These are phyloP conservation scores for Coelastrella sp. DNA, from an alignment of 139 green algal genomes.

Conservation along the genomic window DNA sequence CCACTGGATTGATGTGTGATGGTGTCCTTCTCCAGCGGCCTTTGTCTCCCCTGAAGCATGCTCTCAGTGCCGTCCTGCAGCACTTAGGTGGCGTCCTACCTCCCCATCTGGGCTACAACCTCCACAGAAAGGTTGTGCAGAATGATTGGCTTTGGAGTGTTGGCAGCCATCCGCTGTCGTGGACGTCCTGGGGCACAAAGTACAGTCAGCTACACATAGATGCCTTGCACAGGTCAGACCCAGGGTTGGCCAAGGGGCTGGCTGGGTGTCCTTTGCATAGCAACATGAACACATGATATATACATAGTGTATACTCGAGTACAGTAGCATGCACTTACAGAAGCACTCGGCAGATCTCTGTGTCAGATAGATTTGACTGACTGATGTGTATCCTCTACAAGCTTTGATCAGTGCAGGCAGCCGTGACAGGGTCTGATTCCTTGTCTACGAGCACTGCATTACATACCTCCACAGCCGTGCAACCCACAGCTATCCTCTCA, in stretches of 20 bases:
- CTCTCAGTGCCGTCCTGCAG: conserved; percentile 67
- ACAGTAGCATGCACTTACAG: too few relatives aligned
- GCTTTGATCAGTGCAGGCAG: too few relatives aligned
- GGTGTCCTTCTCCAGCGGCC: conserved; percentile 55
- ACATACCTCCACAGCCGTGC: too few relatives aligned
- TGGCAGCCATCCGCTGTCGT: conserved; percentile 62
- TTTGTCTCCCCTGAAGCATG: conserved; percentile 65
- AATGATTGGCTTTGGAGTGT: conserved; percentile 77
- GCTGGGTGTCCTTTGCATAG: background rate
- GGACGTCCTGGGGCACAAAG: conserved; percentile 49
- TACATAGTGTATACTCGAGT: too few relatives aligned
- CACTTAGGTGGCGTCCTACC: conserved; percentile 75
- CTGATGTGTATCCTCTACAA: too few relatives aligned
- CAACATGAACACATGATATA: too few relatives aligned
- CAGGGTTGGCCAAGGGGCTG: background rate
- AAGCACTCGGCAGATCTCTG: background rate
- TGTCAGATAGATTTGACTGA: too few relatives aligned
- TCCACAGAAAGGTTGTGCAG: conserved; percentile 38
- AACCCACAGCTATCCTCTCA: too few relatives aligned
- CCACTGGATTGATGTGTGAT: conserved; percentile 73
- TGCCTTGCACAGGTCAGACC: conserved; percentile 46
- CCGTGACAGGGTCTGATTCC: too few relatives aligned
- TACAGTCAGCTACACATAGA: conserved; percentile 60
- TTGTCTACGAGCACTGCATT: too few relatives aligned
- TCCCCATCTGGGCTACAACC: conserved; percentile 70